Evolutionary conservation across 306 rosid genomes (phyloP).

Genomic region (Cucurbita ficifolia): DNA sequence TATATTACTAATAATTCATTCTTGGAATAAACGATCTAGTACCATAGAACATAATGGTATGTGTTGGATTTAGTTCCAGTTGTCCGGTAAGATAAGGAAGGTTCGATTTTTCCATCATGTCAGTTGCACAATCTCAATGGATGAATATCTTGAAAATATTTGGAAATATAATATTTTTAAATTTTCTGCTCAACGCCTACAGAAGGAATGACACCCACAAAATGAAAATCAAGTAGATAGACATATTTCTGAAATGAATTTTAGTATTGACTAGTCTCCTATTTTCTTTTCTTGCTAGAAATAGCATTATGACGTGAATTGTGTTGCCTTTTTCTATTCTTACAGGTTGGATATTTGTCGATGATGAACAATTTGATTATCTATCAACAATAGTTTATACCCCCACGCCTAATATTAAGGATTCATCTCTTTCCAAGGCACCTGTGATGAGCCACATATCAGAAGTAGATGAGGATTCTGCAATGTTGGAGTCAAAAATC

Average conservation of each 20-base stretch:
- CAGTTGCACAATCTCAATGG: neutral
- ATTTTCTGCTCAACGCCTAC: neutral
- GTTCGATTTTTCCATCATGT: neutral
- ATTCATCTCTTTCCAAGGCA: conserved; percentile 12
- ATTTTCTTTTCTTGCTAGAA: neutral
- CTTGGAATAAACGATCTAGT: neutral
- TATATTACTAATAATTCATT: neutral
- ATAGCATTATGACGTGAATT: conserved; percentile 4
- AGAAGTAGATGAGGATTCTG: conserved; percentile 56
- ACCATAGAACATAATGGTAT: neutral
- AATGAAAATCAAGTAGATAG: neutral
- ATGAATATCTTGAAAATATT: neutral
- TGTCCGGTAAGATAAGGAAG: neutral
- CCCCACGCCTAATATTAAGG: conserved; percentile 23
- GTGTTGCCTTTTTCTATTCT: conserved; percentile 7
- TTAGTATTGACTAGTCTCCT: too few relatives aligned
- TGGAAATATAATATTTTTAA: neutral
- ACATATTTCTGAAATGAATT: neutral
- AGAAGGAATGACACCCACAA: neutral
- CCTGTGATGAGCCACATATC: conserved; percentile 20
- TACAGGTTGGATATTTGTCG: conserved; percentile 88
- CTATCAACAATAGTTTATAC: conserved; percentile 41
- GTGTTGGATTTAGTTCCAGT: neutral
- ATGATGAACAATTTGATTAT: conserved; percentile 59
- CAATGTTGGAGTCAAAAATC: conserved; percentile 64